Base-by-base conservation (phyloP, 352 stramenopile genomes). In the Elongisporangium prolatum region DNA sequence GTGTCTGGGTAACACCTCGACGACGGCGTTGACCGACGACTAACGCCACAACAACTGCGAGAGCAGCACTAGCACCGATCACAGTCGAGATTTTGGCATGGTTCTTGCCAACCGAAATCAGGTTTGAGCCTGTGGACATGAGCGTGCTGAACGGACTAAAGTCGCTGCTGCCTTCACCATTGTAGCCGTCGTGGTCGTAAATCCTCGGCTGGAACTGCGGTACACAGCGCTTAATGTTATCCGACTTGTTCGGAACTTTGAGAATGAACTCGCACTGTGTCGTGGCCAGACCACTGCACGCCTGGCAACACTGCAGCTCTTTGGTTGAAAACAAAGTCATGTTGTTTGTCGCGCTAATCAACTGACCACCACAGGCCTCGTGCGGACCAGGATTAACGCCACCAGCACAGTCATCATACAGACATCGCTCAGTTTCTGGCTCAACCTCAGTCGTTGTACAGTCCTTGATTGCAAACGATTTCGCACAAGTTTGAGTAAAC, bases 211-310 rank as follows among this genome's bases (percentile, higher is more conserved):
- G 76, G 8, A 21, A 51, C 13, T 52, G 44, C 10, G 75, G 79
- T 16, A 77, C 77, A 18, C 74, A 87, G n/a, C 78, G 76, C 67
- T 74, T 82, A 61, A 91, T 75, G 50, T 88, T 75, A 10, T 80
- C 40, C 2, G 68, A 18, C 6, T 24, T 48, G 8, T 76, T 57
- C 0, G 76, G 74, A 18, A 89, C 51, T 10, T 75, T 57, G 2
- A 88, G 56, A 24, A 90, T 66, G 21, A 78, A 48, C 20, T 54
- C 68, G 57, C 80, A 90, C 56, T 47, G 51, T 11, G 70, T 57
- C 20, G 71, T 63, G 48, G 60, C 59, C 2, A 52, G 28, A 8
- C 59, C 34, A 0, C 49, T 22, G 57, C 80, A 89, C 18, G 51
- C 64, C 25, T 85, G 56, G 64, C 80, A 90, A 57, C 80, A 90